Evolutionary conservation across 2,329 filamentous ascomycete genomes (phyloP).

Genomic region (Alternaria conjuncta): DNA sequence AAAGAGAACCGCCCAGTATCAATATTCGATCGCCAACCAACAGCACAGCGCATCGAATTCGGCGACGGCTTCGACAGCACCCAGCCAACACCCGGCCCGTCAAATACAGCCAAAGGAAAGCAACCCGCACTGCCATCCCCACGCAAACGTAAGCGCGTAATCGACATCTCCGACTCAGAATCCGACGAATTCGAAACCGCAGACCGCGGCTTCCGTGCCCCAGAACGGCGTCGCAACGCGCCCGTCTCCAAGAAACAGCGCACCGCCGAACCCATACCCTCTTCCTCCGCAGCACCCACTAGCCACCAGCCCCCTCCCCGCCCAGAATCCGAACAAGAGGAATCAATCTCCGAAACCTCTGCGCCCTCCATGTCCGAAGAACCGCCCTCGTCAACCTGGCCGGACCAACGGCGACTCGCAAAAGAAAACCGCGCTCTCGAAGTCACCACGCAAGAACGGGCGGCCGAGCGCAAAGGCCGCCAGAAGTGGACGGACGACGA

Average conservation of each 20-base stretch:
- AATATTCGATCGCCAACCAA: slow-evolving; percentile 51
- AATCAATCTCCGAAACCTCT: slow-evolving; percentile 29
- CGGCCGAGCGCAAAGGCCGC: slow-evolving; percentile 23
- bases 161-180: slow-evolving; percentile 35
- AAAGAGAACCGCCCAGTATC: slow-evolving; percentile 45
- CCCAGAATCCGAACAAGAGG: slow-evolving; percentile 19
- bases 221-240: slow-evolving; percentile 46
- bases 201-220: slow-evolving; percentile 41
- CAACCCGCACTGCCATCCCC: slow-evolving; percentile 34
- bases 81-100: slow-evolving; percentile 32
- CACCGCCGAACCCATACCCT: slow-evolving; percentile 13
- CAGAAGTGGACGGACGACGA: slow-evolving; percentile 39
- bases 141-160: slow-evolving; percentile 30
- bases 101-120: slow-evolving; percentile 33
- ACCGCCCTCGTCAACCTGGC: slow-evolving; percentile 24
- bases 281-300: slow-evolving; percentile 30
- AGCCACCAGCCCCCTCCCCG: slow-evolving; percentile 36
- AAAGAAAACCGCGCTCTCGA: slow-evolving; percentile 18
- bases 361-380: slow-evolving; percentile 37
- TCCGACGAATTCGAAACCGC: slow-evolving; percentile 56
- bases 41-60: slow-evolving; percentile 48
- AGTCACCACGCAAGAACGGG: neutral
- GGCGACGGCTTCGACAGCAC: slow-evolving; percentile 45
- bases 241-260: slow-evolving; percentile 38
- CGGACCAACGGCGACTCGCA: slow-evolving; percentile 24